Conservation (phyloP, 2,329 filamentous ascomycete genomes). For the Aspergillus neoniger region DNA sequence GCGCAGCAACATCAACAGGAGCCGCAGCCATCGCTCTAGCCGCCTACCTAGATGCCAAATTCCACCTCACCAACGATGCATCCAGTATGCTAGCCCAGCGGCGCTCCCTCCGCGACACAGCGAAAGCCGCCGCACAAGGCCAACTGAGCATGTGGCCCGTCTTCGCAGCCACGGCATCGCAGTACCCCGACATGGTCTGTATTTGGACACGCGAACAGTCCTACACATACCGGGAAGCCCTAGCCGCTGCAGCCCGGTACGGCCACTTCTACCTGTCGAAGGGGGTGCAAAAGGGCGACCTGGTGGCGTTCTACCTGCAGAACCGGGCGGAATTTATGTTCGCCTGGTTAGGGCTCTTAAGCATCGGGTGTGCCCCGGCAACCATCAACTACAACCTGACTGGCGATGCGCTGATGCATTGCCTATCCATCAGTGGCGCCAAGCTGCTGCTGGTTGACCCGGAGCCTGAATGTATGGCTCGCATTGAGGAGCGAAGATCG, state of each 20-base stretch:
- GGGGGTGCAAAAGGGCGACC: slow-evolving; percentile 60
- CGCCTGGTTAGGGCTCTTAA: slow-evolving; percentile 64
- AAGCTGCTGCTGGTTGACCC: slow-evolving; percentile 62
- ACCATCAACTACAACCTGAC: slow-evolving; percentile 71
- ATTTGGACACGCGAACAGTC: slow-evolving; percentile 67
- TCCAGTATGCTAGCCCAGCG: slow-evolving; percentile 47
- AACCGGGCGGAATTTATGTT: slow-evolving; percentile 70
- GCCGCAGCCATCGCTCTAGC: slow-evolving; percentile 31
- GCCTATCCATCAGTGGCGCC: slow-evolving; percentile 60
- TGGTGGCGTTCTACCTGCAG: slow-evolving; percentile 67
- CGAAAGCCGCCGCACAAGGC: slow-evolving; percentile 53
- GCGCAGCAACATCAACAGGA: slow-evolving; percentile 16
- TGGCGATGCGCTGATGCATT: slow-evolving; percentile 66
- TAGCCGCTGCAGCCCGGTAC: slow-evolving; percentile 60
- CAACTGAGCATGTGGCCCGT: slow-evolving; percentile 65
- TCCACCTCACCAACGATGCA: slow-evolving; percentile 65
- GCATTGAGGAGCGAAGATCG: slow-evolving; percentile 56
- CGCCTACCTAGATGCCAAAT: slow-evolving; percentile 62
- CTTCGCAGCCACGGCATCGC: slow-evolving; percentile 59
- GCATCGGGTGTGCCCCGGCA: slow-evolving; percentile 68
- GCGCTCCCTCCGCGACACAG: slow-evolving; percentile 48
- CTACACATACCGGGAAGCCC: slow-evolving; percentile 61
- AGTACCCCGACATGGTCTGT: slow-evolving; percentile 56
- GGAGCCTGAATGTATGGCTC: slow-evolving; percentile 54
- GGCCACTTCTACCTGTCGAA: slow-evolving; percentile 62